Evolutionary conservation across 345 rosid genomes (phyloP).

Genomic region (Mallotus nudiflorus): DNA sequence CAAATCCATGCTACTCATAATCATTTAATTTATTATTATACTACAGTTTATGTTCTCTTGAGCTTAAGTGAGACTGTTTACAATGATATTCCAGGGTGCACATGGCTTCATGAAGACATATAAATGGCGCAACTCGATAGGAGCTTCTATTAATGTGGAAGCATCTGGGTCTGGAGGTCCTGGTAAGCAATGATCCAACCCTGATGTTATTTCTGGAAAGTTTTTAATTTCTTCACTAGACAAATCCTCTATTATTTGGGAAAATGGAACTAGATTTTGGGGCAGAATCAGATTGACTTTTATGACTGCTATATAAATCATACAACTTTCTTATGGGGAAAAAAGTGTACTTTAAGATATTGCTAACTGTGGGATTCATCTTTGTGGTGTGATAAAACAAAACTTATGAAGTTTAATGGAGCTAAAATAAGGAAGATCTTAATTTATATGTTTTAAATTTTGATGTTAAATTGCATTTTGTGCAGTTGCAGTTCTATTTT

Average conservation of each 20-base stretch:
- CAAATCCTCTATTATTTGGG: not conserved
- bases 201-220: not conserved
- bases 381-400: slow-evolving; percentile 2
- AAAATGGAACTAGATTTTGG: slow-evolving; percentile 4
- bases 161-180: slow-evolving; percentile 95
- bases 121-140: slow-evolving; percentile 81
- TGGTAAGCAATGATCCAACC: slow-evolving; percentile 48
- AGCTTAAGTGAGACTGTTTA: slow-evolving; percentile 15
- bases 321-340: not conserved
- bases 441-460: slow-evolving; percentile 3
- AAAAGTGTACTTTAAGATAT: not conserved
- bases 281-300: not conserved
- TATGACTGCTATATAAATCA: slow-evolving; percentile 11
- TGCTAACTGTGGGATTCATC: not conserved
- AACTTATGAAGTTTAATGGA: not conserved
- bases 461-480: slow-evolving; percentile 15
- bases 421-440: not conserved
- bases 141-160: slow-evolving; percentile 91
- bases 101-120: slow-evolving; percentile 92
- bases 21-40: slow-evolving; percentile 15
- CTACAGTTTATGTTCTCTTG: slow-evolving; percentile 12
- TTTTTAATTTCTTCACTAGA: not conserved
- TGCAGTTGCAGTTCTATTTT: not conserved
- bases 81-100: slow-evolving; percentile 68
- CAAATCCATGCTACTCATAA: slow-evolving; percentile 8